Conservation (phyloP, 768 basidiomycete species). For the Tubosaeta sp. region DNA sequence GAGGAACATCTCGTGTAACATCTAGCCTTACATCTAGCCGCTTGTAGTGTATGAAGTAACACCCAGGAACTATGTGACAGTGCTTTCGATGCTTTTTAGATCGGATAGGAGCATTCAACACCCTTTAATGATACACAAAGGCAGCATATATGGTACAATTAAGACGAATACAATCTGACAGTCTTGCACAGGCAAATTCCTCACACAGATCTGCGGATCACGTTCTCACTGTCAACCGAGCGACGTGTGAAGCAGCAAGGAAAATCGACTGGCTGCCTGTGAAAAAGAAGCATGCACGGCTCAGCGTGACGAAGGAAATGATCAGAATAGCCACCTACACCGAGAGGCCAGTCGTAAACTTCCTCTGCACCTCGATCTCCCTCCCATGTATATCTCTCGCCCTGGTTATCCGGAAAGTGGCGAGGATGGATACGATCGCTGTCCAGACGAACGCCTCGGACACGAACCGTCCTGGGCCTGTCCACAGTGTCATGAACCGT, state of each 20-base stretch:
- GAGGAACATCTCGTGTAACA: not conserved
- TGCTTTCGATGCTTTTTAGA: not conserved
- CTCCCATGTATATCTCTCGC: slow-evolving; percentile 19
- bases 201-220: not conserved
- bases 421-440: slow-evolving; percentile 19
- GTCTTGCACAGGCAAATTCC: not conserved
- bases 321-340: not conserved
- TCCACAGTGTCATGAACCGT: too few relatives aligned
- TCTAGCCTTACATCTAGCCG: not conserved
- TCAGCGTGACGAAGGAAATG: not conserved
- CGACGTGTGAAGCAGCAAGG: not conserved
- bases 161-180: too few relatives aligned
- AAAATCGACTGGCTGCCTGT: not conserved
- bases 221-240: not conserved
- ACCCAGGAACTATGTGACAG: not conserved
- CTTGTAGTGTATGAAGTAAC: not conserved
- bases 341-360: slow-evolving; percentile 21
- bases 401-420: slow-evolving; percentile 11
- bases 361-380: slow-evolving; percentile 19
- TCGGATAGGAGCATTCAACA: too few relatives aligned
- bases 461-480: slow-evolving; percentile 11
- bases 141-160: too few relatives aligned
- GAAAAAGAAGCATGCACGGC: not conserved
- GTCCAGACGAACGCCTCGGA: slow-evolving; percentile 22
- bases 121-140: not conserved